Evolutionary conservation across 106 monocot species (phyloP).

Genomic region (Platanthera zijinensis): DNA sequence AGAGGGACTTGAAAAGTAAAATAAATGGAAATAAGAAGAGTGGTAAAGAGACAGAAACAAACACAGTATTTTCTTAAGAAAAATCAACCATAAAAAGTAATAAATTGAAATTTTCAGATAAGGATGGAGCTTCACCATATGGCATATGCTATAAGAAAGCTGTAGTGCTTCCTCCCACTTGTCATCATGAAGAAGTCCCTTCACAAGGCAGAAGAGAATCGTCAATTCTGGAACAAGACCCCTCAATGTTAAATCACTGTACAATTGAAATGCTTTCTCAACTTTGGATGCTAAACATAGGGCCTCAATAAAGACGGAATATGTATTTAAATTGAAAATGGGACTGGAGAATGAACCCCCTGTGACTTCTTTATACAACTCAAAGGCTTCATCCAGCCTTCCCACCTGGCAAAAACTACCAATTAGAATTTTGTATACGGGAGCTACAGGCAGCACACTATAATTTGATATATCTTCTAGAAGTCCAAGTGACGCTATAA

Average conservation of each 20-base stretch:
- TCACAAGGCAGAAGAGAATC: slow-evolving; percentile 56
- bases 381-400: slow-evolving; percentile 61
- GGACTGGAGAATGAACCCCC: slow-evolving; percentile 13
- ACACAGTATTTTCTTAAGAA: neutral
- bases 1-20: neutral
- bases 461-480: slow-evolving; percentile 58
- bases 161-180: slow-evolving; percentile 79
- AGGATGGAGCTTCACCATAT: slow-evolving; percentile 35
- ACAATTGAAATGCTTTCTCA: slow-evolving; percentile 75
- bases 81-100: neutral
- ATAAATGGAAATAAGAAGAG: neutral
- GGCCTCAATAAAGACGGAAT: slow-evolving; percentile 61
- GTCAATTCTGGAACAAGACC: slow-evolving; percentile 60
- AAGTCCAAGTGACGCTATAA: slow-evolving; percentile 64
- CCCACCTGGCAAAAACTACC: slow-evolving; percentile 62
- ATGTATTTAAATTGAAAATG: slow-evolving; percentile 22
- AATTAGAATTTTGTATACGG: slow-evolving; percentile 71
- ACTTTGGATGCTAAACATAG: slow-evolving; percentile 59
- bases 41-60: neutral
- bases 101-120: too few species aligned
- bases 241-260: slow-evolving; percentile 43
- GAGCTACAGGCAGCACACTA: slow-evolving; percentile 41
- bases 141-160: slow-evolving; percentile 53
- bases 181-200: slow-evolving; percentile 58
- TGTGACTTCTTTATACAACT: slow-evolving; percentile 69